Evolutionary conservation across 2,329 filamentous ascomycete species (phyloP).

Genomic region (Hypoxylon sp.): DNA sequence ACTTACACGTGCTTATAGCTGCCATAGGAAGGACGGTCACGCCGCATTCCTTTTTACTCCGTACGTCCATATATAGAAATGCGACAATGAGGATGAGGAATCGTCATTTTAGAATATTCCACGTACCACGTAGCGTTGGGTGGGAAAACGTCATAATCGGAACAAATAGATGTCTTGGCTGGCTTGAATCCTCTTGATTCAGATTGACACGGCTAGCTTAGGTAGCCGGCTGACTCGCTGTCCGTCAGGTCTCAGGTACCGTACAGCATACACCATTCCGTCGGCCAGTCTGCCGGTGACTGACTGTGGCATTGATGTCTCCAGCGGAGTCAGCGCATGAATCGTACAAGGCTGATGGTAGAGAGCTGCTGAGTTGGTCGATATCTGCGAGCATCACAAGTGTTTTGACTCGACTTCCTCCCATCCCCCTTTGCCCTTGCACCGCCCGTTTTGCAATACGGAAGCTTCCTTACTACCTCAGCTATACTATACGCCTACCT

Average conservation of each 20-base stretch:
- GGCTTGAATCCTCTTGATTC: conserved; percentile 21
- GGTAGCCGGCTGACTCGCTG: not conserved
- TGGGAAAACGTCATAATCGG: not conserved
- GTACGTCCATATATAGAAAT: not conserved
- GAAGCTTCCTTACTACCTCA: conserved; percentile 5
- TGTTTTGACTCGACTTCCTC: conserved; percentile 30
- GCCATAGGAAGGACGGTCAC: conserved; percentile 7
- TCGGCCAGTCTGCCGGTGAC: too few species aligned
- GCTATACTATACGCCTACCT: too few species aligned
- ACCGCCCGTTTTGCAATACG: conserved; percentile 8
- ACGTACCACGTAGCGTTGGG: conserved; percentile 17
- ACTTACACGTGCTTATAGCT: not conserved
- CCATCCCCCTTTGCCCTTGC: conserved; percentile 18
- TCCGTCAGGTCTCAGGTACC: not conserved
- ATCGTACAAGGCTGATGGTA: too few species aligned
- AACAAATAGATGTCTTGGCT: conserved; percentile 10
- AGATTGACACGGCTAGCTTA: conserved; percentile 16
- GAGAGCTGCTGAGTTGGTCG: conserved; percentile 11
- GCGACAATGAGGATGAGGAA: conserved; percentile 4
- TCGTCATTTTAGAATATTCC: not conserved
- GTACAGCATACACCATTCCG: too few species aligned
- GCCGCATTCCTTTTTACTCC: conserved; percentile 22
- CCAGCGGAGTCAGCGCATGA: not conserved
- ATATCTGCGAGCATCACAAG: conserved; percentile 18
- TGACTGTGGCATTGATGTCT: conserved; percentile 6